phyloP scores from a whole-genome alignment of 1,284 basidiomycete species.

The Fomitopsis betulina region DNA sequence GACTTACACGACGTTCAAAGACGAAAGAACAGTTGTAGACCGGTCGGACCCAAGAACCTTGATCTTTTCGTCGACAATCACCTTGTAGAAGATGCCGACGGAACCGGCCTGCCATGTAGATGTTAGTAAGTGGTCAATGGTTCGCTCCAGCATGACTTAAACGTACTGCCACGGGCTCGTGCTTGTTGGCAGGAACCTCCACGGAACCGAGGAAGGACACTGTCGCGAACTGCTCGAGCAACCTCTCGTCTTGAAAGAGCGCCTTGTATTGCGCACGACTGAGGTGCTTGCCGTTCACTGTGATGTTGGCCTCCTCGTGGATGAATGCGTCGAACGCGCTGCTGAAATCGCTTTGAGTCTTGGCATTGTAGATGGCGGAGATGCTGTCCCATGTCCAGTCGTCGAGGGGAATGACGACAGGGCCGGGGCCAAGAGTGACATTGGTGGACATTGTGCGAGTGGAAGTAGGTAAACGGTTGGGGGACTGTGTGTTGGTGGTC shows the following conservation, averaged over 20 bases:
- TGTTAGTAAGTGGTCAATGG: neutral
- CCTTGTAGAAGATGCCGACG: slow-evolving; percentile 23
- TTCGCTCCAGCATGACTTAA: neutral
- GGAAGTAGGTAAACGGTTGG: neutral
- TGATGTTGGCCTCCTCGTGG: slow-evolving; percentile 23
- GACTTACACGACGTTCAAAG: slow-evolving; percentile 25
- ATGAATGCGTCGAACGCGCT: slow-evolving; percentile 31
- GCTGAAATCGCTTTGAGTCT: slow-evolving; percentile 25
- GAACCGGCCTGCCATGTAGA: slow-evolving; percentile 16
- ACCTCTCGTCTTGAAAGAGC: slow-evolving; percentile 15
- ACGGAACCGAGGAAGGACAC: slow-evolving; percentile 19
- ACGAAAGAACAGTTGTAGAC: slow-evolving; percentile 22
- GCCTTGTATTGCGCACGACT: slow-evolving; percentile 23
- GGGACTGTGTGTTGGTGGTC: neutral
- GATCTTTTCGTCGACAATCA: slow-evolving; percentile 18
- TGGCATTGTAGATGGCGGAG: slow-evolving; percentile 29
- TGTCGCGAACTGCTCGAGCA: slow-evolving; percentile 11
- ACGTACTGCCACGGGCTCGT: slow-evolving; percentile 14
- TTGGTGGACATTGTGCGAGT: neutral
- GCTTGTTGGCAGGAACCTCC: slow-evolving; percentile 14
- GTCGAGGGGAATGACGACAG: slow-evolving; percentile 31
- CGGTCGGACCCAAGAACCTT: slow-evolving; percentile 18
- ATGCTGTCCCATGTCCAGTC: slow-evolving; percentile 31
- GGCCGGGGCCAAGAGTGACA: slow-evolving; percentile 2
- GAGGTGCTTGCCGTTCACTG: slow-evolving; percentile 30